Percentiles rank a stretch among this genome's conserved stretches.
Evolutionary conservation across 176 grass and related monocot genomes (phyloP).

Genomic region (Tuctoria greenei): DNA sequence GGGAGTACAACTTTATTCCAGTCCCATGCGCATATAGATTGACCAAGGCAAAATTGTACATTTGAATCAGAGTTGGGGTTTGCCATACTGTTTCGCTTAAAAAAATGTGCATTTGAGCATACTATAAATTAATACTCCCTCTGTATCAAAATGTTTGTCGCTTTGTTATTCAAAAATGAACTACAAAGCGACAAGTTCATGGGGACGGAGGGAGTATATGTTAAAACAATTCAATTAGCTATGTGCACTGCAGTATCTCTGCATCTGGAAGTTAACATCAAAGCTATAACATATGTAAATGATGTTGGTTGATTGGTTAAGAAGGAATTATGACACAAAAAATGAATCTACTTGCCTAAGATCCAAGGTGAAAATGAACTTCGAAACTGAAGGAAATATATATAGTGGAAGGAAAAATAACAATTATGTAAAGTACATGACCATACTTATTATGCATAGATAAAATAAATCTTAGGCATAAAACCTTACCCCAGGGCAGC

Average conservation of each 20-base stretch:
- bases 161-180: too few relatives aligned
- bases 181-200: too few relatives aligned
- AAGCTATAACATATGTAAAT: constrained; percentile 5
- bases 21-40: neutral
- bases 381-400: constrained; percentile 13
- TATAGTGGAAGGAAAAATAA: constrained; percentile 15
- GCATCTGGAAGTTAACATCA: constrained; percentile 19
- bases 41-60: neutral
- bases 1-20: constrained; percentile 1
- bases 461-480: constrained; percentile 16
- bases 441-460: constrained; percentile 4
- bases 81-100: too few relatives aligned
- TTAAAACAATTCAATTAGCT: neutral
- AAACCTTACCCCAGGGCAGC: constrained; percentile 76
- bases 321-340: neutral
- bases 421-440: neutral
- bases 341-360: constrained; percentile 9
- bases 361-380: constrained; percentile 10
- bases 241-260: neutral
- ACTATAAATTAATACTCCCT: neutral
- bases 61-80: too few relatives aligned
- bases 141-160: too few relatives aligned
- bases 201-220: too few relatives aligned
- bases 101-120: neutral
- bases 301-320: neutral